Evolutionary conservation across 306 rosid species (phyloP).

Genomic region (Oxytropis ochrocephala): DNA sequence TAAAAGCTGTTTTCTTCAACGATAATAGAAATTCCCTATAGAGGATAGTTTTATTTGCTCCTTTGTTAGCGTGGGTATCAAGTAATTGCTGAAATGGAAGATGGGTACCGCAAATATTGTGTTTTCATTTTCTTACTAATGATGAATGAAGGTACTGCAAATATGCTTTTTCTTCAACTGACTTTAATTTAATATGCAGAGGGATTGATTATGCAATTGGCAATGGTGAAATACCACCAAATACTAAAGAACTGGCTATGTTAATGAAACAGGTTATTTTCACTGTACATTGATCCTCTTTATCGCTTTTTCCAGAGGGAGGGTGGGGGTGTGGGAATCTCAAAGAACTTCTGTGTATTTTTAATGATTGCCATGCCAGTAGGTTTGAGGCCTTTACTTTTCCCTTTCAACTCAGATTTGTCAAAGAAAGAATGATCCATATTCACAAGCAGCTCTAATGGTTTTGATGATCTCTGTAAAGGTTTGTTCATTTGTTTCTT

Average conservation of each 20-base stretch:
- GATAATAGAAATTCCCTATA: too few species aligned
- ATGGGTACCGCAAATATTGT: too few species aligned
- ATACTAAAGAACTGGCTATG: slow-evolving; percentile 31
- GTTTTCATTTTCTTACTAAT: neutral
- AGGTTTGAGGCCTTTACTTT: neutral
- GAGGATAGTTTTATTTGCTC: too few species aligned
- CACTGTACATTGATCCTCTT: neutral
- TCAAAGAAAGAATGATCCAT: slow-evolving; percentile 26
- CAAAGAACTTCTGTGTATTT: neutral
- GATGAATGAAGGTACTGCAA: neutral
- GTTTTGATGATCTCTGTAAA: slow-evolving; percentile 73
- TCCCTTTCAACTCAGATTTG: slow-evolving; percentile 41
- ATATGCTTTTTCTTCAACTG: slow-evolving; percentile 17
- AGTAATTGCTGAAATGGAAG: too few species aligned
- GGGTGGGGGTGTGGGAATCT: neutral
- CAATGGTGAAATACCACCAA: slow-evolving; percentile 40
- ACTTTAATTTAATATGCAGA: slow-evolving; percentile 44
- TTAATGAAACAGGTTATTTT: slow-evolving; percentile 62
- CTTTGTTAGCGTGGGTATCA: too few species aligned
- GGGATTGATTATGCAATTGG: slow-evolving; percentile 72
- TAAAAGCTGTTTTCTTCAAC: too few species aligned
- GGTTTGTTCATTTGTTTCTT: slow-evolving; percentile 31
- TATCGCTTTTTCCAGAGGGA: neutral
- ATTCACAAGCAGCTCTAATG: slow-evolving; percentile 47
- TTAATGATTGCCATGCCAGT: neutral